These are phyloP conservation scores for Epichloe scottii DNA, from an alignment of 2,329 filamentous ascomycete genomes.

Conservation along the genomic window DNA sequence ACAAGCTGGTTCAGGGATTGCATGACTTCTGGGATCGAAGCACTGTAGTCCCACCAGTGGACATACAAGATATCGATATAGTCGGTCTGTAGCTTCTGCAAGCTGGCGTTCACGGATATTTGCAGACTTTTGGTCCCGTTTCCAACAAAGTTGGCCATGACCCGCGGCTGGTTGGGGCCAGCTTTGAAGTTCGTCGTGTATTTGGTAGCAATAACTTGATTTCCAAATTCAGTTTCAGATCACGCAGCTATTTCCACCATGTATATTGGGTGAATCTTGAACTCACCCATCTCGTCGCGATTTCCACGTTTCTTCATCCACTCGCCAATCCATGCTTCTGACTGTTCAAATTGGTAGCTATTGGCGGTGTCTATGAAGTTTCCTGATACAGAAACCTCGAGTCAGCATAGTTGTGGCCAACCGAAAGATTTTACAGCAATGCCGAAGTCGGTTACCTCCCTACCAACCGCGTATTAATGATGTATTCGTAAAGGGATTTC, in stretches of 20 bases:
- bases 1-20: constrained; percentile 52
- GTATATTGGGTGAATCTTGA: not conserved
- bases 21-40: constrained; percentile 56
- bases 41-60: constrained; percentile 58
- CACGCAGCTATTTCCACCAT: not conserved
- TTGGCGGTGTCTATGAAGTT: constrained; percentile 66
- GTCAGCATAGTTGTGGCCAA: not conserved
- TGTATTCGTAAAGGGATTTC: not conserved
- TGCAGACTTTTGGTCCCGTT: constrained; percentile 51
- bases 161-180: constrained; percentile 26
- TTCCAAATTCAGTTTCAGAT: not conserved
- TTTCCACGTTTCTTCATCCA: constrained; percentile 56
- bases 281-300: constrained; percentile 48
- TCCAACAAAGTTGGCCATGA: constrained; percentile 41
- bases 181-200: constrained; percentile 46
- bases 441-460: constrained; percentile 14
- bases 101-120: constrained; percentile 39
- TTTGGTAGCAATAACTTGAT: constrained; percentile 55
- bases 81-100: constrained; percentile 50
- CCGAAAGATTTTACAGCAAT: not conserved
- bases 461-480: constrained; percentile 1
- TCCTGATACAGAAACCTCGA: constrained; percentile 23
- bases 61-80: constrained; percentile 58
- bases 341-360: constrained; percentile 53
- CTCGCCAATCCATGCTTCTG: constrained; percentile 55